Evolutionary conservation across 108 stramenopile species (phyloP).

Genomic region (Skeletonema tropicum): DNA sequence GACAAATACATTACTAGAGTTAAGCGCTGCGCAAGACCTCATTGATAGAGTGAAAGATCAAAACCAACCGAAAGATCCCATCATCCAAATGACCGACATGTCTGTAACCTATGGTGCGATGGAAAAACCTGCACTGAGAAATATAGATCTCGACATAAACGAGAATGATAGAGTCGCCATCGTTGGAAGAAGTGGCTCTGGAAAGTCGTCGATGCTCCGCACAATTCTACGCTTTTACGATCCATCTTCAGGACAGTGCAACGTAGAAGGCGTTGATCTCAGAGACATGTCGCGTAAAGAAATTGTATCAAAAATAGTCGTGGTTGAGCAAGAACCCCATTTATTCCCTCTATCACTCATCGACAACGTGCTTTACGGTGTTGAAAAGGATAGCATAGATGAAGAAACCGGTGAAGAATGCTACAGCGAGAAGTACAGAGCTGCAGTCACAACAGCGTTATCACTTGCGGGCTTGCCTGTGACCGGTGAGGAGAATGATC

Average conservation of each 20-base stretch:
- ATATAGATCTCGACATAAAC: constrained; percentile 74
- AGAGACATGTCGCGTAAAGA: constrained; percentile 73
- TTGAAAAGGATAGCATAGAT: constrained; percentile 74
- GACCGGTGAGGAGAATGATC: constrained; percentile 65
- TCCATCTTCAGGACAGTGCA: constrained; percentile 78
- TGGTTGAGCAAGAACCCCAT: constrained; percentile 92
- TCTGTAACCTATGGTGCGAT: constrained; percentile 70
- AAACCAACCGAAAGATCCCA: constrained; percentile 28
- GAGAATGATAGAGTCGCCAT: constrained; percentile 92
- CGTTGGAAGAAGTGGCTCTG: constrained; percentile 92
- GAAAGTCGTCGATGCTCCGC: constrained; percentile 90
- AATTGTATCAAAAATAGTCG: constrained; percentile 70
- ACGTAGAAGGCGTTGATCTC: constrained; percentile 82
- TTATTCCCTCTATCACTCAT: constrained; percentile 89
- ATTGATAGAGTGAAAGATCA: constrained; percentile 15
- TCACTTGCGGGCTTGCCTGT: constrained; percentile 71
- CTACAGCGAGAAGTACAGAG: constrained; percentile 66
- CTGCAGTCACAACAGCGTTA: constrained; percentile 58
- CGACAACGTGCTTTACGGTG: constrained; percentile 92
- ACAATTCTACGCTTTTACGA: constrained; percentile 95
- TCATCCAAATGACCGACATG: constrained; percentile 70
- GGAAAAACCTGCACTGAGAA: constrained; percentile 70
- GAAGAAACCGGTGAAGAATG: constrained; percentile 62
- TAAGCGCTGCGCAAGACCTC: constrained; percentile 31
- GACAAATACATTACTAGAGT: constrained; percentile 37